Conservation (phyloP, 2,329 filamentous ascomycete genomes). For the Fusarium lyarnte region DNA sequence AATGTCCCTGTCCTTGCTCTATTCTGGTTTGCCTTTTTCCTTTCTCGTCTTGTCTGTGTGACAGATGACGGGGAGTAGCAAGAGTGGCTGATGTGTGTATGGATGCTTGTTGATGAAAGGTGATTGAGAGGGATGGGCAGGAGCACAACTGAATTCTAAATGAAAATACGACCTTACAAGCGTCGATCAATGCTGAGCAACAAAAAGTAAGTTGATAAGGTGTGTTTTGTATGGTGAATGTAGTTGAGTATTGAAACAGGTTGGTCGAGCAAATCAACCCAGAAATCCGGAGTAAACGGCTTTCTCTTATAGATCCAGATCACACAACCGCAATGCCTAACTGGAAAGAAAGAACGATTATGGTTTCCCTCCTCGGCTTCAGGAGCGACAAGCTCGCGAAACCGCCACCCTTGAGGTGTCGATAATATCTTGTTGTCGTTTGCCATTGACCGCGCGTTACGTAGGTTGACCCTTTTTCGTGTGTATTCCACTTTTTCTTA, state of each 20-base stretch:
- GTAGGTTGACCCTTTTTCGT: conserved; percentile 2
- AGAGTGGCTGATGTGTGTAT: conserved; percentile 21
- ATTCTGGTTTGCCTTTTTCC: conserved; percentile 26
- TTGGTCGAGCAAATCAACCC: conserved; percentile 24
- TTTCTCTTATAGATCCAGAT: conserved; percentile 36
- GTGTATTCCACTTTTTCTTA: conserved; percentile 12
- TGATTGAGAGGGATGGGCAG: conserved; percentile 11
- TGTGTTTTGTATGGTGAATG: not conserved
- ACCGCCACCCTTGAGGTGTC: conserved; percentile 31
- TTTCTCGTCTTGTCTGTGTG: conserved; percentile 29
- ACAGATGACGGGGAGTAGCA: conserved; percentile 29
- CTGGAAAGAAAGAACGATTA: conserved; percentile 26
- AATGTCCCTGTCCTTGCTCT: conserved; percentile 28
- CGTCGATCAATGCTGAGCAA: conserved; percentile 12
- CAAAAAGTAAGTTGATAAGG: not conserved
- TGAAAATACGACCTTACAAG: conserved; percentile 9
- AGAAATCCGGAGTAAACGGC: conserved; percentile 41
- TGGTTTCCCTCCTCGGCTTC: conserved; percentile 32
- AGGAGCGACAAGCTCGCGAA: conserved; percentile 33
- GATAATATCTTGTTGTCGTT: conserved; percentile 16
- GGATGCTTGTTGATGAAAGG: conserved; percentile 22
- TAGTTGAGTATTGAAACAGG: conserved; percentile 5
- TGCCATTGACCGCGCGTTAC: conserved; percentile 32
- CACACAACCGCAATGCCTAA: conserved; percentile 13
- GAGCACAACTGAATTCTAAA: conserved; percentile 1